Evolutionary conservation across 1,284 basidiomycete genomes (phyloP), one percentile per base, ranked within the genome.

Genomic region (Ceratobasidium sp.): DNA sequence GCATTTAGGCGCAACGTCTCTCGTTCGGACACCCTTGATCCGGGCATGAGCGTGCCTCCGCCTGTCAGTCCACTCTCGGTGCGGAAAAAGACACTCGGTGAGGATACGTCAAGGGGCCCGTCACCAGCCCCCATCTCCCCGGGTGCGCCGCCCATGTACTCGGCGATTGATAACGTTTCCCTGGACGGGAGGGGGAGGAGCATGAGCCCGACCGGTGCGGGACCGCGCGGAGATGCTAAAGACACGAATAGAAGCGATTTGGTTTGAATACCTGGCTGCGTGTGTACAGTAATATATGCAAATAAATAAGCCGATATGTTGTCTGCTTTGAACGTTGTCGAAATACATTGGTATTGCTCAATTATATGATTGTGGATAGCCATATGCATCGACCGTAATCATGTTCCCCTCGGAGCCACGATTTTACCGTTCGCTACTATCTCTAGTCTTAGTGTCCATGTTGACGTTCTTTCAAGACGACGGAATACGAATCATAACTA

Each of bases 1-100:
- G 90, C 89, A 25, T 92, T 92, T 78, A 84, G 84, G 20, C 69
- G 75, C 6, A 65, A 52, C 34, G 35, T 53, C 10, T 65, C 62
- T 29, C 80, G 88, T n/a, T 84, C 81, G 4, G 78, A 80, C 50
- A 78, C 77, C 5, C 81, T 83, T 54, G 77, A 77, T 43, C 75
- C 77, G 29, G 77, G 73, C 58, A 65, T 70, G 40, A 75, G 72
- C 40, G 75, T 71, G 12, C 42, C 67, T 1, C 43, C 60, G 43
- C 70, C 7, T 52, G 32, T 56, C 54, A 82, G 76, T 49, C 86
- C 86, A 31, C 73, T 86, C 67, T 78, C 79, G n/a, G 75, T 84
- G 42, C 64, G 57, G 32, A 83, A 81, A 76, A 87, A 85, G 74
- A 13, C n/a, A 3, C 12, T 42, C 6, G 49, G 47, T 22, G 45